A percentile compares a stretch with the other conserved stretches of the same genome.
phyloP scores from a whole-genome alignment of 2,329 filamentous ascomycete genomes.

The Xylariaceae sp. region DNA sequence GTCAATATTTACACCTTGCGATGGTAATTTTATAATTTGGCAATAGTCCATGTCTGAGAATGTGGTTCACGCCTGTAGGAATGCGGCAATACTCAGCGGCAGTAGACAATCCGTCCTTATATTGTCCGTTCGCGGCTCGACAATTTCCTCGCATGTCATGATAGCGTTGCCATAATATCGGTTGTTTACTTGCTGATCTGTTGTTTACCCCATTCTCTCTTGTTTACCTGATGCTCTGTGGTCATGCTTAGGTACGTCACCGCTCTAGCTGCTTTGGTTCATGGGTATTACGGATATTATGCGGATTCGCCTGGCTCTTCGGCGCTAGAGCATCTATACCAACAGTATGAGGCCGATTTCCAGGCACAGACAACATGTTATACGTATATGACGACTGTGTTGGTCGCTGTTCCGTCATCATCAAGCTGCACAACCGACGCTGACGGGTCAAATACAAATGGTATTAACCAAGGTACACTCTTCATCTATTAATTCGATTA shows the following conservation, averaged over 20 bases:
- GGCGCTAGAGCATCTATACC: not conserved
- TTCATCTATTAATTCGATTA: not conserved
- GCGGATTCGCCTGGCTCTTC: not conserved
- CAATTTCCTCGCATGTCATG: too few species aligned
- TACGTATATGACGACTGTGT: constrained; percentile 18
- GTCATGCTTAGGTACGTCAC: constrained; percentile 10
- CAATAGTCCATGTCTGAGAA: too few species aligned
- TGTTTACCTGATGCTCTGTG: not conserved
- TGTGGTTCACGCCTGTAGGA: too few species aligned
- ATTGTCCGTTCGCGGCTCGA: not conserved
- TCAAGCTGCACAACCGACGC: not conserved
- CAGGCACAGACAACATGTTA: not conserved
- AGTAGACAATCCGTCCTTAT: too few species aligned
- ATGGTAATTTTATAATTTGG: too few species aligned
- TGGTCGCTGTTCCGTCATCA: constrained; percentile 1
- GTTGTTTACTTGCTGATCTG: too few species aligned
- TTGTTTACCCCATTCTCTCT: too few species aligned
- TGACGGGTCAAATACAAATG: not conserved
- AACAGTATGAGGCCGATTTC: not conserved
- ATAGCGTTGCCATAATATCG: too few species aligned
- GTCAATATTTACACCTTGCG: too few species aligned
- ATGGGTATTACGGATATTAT: constrained; percentile 1
- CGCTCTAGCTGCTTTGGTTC: constrained; percentile 10
- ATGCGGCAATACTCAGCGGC: too few species aligned
- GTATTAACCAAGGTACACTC: not conserved